These are phyloP conservation scores for Ophiostoma sp. DNA, from an alignment of 2,329 filamentous ascomycete species.

Conservation along the genomic window DNA sequence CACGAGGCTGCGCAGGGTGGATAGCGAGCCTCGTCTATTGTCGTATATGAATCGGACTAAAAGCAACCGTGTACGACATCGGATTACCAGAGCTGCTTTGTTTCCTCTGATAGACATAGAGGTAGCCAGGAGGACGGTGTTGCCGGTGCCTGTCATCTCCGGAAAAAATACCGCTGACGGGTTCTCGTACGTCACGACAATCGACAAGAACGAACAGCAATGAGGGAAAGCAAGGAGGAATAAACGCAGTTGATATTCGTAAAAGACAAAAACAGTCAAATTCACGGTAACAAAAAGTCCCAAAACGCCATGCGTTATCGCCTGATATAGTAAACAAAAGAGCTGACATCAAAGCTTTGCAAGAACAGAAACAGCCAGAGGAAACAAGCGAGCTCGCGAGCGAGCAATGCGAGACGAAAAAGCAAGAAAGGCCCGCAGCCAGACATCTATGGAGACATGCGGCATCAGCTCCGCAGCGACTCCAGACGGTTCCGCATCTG, in stretches of 20 bases:
- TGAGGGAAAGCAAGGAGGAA: background rate
- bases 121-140: too few species aligned
- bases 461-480: conserved; percentile 72
- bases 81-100: too few species aligned
- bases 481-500: conserved; percentile 91
- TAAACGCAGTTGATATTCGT: background rate
- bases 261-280: background rate
- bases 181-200: too few species aligned
- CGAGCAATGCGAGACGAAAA: background rate
- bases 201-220: background rate
- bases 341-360: background rate
- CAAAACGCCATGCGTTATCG: conserved; percentile 10
- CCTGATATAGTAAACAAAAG: conserved; percentile 8
- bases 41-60: too few species aligned
- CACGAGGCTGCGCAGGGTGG: too few species aligned
- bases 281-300: background rate
- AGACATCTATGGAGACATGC: too few species aligned
- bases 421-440: background rate
- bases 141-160: too few species aligned
- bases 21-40: too few species aligned
- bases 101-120: too few species aligned
- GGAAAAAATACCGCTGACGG: too few species aligned
- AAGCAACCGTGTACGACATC: too few species aligned
- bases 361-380: background rate
- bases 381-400: background rate